Evolutionary conservation across 2,329 filamentous ascomycete species (phyloP).

Genomic region (Sporothrix brunneoviolacea): DNA sequence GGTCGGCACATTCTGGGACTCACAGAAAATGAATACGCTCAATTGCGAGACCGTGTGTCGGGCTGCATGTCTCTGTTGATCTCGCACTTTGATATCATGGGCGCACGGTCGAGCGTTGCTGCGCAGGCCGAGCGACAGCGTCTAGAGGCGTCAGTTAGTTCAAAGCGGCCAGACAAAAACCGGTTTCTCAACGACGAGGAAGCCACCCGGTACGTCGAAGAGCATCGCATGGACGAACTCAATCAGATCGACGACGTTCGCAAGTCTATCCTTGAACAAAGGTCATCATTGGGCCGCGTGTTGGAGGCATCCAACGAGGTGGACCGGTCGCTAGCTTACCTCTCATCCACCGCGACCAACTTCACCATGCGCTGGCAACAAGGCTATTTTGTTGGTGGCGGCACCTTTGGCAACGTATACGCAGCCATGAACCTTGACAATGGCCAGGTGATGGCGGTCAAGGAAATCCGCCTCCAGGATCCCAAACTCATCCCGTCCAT

Average conservation of each 20-base stretch:
- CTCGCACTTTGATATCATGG: slow-evolving; percentile 99
- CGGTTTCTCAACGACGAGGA: slow-evolving; percentile 73
- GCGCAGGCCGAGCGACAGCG: slow-evolving; percentile 90
- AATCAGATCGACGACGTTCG: slow-evolving; percentile 70
- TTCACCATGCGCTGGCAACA: slow-evolving; percentile 97
- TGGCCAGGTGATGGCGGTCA: slow-evolving; percentile 95
- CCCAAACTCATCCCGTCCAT: slow-evolving; percentile 93
- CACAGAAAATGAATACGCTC: slow-evolving; percentile 79
- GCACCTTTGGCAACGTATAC: slow-evolving; percentile 96
- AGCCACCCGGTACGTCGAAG: slow-evolving; percentile 65
- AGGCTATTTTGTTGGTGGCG: slow-evolving; percentile 94
- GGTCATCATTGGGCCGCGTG: slow-evolving; percentile 81
- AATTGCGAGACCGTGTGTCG: slow-evolving; percentile 78
- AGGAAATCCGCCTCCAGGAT: slow-evolving; percentile 95
- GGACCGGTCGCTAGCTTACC: slow-evolving; percentile 85
- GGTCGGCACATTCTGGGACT: slow-evolving; percentile 90
- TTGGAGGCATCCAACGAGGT: slow-evolving; percentile 93
- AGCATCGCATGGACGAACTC: slow-evolving; percentile 68
- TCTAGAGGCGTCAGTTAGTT: slow-evolving; percentile 75
- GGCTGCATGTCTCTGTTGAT: slow-evolving; percentile 97
- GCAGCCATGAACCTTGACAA: slow-evolving; percentile 96
- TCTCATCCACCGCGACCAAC: slow-evolving; percentile 91
- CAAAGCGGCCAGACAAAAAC: slow-evolving; percentile 69
- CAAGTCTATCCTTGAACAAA: slow-evolving; percentile 73
- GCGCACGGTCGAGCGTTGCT: slow-evolving; percentile 83